Conservation (phyloP, 2,329 filamentous ascomycete genomes). For the Trichoderma sp. region DNA sequence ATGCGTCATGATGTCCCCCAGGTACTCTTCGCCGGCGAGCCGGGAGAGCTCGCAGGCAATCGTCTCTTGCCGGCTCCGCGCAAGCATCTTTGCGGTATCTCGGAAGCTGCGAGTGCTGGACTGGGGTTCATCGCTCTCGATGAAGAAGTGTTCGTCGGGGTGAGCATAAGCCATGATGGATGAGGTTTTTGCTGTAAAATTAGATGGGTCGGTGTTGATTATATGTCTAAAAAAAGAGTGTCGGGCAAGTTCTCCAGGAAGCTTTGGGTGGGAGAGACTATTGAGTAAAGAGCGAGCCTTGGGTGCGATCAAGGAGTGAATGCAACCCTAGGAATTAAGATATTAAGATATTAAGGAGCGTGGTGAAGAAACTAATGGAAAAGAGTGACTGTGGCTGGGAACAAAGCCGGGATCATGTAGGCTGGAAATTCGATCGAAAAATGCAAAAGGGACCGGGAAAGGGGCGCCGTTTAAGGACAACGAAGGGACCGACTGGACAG, state of each 20-base stretch:
- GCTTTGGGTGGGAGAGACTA: constrained; percentile 49
- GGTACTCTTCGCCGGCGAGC: constrained; percentile 84
- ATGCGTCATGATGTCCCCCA: constrained; percentile 91
- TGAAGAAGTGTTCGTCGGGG: constrained; percentile 55
- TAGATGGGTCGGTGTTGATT: constrained; percentile 34
- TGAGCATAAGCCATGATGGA: constrained; percentile 53
- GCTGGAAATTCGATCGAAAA: constrained; percentile 32
- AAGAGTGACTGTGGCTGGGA: constrained; percentile 62
- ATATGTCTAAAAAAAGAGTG: constrained; percentile 50
- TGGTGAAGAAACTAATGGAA: constrained; percentile 54
- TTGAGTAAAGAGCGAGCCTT: constrained; percentile 45
- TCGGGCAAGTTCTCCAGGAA: constrained; percentile 58
- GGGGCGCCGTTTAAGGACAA: constrained; percentile 52
- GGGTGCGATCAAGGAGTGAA: constrained; percentile 34
- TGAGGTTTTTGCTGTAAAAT: constrained; percentile 32
- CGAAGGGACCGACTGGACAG: constrained; percentile 45
- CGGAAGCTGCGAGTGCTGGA: constrained; percentile 65
- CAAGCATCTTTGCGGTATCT: constrained; percentile 77
- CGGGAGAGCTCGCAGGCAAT: constrained; percentile 88
- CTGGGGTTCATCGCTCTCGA: constrained; percentile 58
- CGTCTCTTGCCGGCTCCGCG: constrained; percentile 81
- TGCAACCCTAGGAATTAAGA: constrained; percentile 49
- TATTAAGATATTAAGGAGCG: constrained; percentile 65
- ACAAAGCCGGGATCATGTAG: constrained; percentile 51
- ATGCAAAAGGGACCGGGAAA: constrained; percentile 48